Evolutionary conservation across 2,329 filamentous ascomycete genomes (phyloP), one percentile per base, ranked within the genome.

Genomic region (Colletotrichum lupini): DNA sequence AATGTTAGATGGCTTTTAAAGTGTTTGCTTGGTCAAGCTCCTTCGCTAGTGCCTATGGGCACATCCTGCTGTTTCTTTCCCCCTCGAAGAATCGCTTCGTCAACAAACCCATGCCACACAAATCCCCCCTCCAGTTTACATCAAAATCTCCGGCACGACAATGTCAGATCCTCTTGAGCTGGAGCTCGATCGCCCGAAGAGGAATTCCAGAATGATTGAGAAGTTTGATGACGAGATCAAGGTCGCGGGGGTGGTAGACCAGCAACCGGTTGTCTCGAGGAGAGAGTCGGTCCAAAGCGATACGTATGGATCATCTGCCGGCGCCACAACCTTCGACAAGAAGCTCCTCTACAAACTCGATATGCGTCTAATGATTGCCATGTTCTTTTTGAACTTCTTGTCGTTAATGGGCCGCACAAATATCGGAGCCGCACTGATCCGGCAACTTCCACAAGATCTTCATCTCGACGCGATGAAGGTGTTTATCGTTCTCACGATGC

Each of bases 321-420:
- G 55, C 9, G 57, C 7, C n/a, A 67, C 26, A 3, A 12, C n/a
- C 35, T 72, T 72, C 58, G 62, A 72, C 30, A 28, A 28, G 46
- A 83, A 83, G 74, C 76, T 84, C 16, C 67, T 81, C 1, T 71
- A 71, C 24, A 66, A 73, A 16, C 74, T 84, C 2, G 74, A 75
- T 16, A 46, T 68, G 63, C 73, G 75, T 42, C 56, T 79, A 35
- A 75, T 79, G 35, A 49, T 76, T 2, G 76, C 78, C 1, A 78
- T 79, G 63, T 75, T 80, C 32, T 78, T 79, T 56, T 70, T 79
- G 46, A 79, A 79, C 70, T 79, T 79, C 42, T 58, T 78, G 4
- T 78, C 77, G 6, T 74, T 78, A 22, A 78, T 78, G 69, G 77
- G 76, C 16, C 75, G 77, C 5, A 77, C 77, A n/a, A 78, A 77